Evolutionary conservation across 2,329 filamentous ascomycete genomes (phyloP), one percentile per base, ranked within the genome.

Genomic region (Epichloe bromicola): DNA sequence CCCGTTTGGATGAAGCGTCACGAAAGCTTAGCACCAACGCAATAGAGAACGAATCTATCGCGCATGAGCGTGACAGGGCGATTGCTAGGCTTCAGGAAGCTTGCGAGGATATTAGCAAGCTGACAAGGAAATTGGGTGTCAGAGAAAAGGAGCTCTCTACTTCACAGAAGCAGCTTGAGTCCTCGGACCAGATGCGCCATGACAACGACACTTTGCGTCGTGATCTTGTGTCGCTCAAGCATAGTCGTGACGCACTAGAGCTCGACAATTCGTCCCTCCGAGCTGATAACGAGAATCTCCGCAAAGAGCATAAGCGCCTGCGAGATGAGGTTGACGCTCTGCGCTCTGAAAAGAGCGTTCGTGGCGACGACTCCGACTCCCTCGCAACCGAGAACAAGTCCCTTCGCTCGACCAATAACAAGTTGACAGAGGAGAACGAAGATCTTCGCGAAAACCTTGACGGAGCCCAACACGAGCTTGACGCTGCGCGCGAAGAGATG

Each of bases 31-130:
- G 75, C 54, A 72, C 79, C n/a, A 72, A 75, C 37, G 79, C 85
- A 48, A 80, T 82, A 49, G 76, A 81, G 54, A 80, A 77, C 53
- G 78, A 83, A 54, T 76, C 80, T 3, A 66, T 85, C 41, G 72
- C 74, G 3, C 73, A 77, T 33, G 84, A 87, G 63, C 76, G 81
- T 33, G 82, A 86, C 57, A 78, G 80, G 45, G 76, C 83, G 38
- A 71, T 84, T 46, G 74, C 74, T 48, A 82, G 83, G 58, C 71
- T 83, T 5, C 76, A 78, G 30, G 73, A 80, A 48, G 80, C 80
- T 4, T 82, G 78, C 40, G 71, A 75, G 45, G 79, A 76, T 36
- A 76, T 78, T 56, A 77, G 72, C 56, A 71, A 73, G 53, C 66
- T 73, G 26, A 72, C 70, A 37, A 63, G 67, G 19, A 71, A 70